Conservation (phyloP, 2,329 filamentous ascomycete species). For the Aspergillus piperis region DNA sequence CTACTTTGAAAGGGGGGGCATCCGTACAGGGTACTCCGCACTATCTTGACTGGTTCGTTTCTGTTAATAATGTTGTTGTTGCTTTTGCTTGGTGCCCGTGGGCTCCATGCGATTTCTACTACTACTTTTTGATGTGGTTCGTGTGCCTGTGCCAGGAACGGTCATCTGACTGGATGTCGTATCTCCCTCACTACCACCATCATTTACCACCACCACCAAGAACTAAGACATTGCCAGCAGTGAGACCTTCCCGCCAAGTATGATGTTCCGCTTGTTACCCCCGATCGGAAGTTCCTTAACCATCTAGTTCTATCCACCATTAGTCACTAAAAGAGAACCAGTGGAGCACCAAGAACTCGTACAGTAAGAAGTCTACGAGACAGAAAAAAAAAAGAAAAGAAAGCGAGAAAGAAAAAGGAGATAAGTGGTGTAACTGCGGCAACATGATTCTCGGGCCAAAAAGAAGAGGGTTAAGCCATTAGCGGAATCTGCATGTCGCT, state of each 20-base stretch:
- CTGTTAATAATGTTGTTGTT: background rate
- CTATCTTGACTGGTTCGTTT: background rate
- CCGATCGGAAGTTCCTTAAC: background rate
- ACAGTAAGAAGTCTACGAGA: too few relatives aligned
- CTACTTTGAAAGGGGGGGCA: background rate
- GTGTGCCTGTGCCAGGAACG: background rate
- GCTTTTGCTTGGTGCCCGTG: background rate
- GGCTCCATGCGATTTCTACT: background rate
- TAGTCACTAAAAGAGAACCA: too few relatives aligned
- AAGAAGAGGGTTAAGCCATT: constrained; percentile 7
- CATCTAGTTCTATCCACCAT: too few relatives aligned
- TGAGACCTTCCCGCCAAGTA: background rate
- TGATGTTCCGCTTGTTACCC: background rate
- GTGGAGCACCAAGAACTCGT: too few relatives aligned
- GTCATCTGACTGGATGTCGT: constrained; percentile 1
- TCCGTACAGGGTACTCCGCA: background rate
- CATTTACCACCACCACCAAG: background rate
- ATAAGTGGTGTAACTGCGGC: background rate
- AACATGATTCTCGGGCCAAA: constrained; percentile 1
- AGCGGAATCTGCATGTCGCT: constrained; percentile 23
- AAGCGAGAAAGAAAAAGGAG: background rate
- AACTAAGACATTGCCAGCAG: too few relatives aligned
- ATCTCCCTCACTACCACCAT: background rate
- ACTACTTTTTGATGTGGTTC: background rate
- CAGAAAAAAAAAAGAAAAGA: background rate